These are phyloP conservation scores for Yamadazyma phyllophila DNA, from an alignment of 805 yeast genomes.

Conservation along the genomic window DNA sequence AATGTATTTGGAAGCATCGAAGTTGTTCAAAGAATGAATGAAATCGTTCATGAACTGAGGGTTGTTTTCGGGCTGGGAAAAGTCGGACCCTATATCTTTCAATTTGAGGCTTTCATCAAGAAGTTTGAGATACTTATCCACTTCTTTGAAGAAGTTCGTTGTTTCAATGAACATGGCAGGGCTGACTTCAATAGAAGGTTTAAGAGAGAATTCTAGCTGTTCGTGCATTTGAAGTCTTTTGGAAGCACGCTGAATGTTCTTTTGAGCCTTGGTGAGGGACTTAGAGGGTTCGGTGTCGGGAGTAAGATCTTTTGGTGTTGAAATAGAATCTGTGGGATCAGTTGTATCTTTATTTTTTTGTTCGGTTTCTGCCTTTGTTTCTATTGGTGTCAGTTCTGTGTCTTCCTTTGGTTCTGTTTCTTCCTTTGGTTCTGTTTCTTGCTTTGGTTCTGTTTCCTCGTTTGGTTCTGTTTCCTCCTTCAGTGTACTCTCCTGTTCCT, in stretches of 20 bases:
- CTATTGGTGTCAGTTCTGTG: no score
- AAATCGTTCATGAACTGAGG: constrained; percentile 5
- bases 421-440: no score
- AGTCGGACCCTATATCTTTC: constrained; percentile 4
- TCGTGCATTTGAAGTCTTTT: constrained; percentile 15
- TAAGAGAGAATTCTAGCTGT: constrained; percentile 2
- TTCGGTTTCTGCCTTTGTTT: no score
- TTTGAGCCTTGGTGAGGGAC: background rate
- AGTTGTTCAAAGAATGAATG: constrained; percentile 5
- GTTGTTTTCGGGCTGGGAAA: background rate
- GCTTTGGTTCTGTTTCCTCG: no score
- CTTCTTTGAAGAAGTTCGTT: constrained; percentile 6
- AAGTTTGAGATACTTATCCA: background rate
- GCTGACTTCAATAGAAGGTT: constrained; percentile 9
- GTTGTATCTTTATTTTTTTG: constrained; percentile 3
- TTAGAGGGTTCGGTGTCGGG: constrained; percentile 10
- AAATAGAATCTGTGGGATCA: background rate
- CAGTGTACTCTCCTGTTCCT: no score
- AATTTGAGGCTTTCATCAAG: background rate
- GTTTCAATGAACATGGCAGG: constrained; percentile 13
- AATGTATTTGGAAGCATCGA: background rate
- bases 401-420: no score
- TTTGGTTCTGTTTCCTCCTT: no score
- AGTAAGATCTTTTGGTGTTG: no score
- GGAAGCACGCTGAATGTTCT: constrained; percentile 13